Base-by-base conservation (phyloP, 2,329 filamentous ascomycete genomes). In the Alternaria triticina region DNA sequence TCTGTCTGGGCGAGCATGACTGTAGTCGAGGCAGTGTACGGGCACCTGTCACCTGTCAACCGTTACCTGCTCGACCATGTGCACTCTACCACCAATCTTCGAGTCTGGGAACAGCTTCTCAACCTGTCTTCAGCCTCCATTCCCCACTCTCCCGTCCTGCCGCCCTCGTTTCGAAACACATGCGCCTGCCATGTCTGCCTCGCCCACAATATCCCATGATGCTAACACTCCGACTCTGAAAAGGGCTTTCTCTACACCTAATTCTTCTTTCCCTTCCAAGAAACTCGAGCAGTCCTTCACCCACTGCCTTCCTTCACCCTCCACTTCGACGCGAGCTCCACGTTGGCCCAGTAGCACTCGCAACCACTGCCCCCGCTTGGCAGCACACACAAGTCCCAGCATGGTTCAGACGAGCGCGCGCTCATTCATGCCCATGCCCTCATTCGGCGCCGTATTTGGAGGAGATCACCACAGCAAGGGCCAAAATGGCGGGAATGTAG, bases 391-490 rank as follows among this genome's bases (percentile, higher is more conserved):
- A 23, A 56, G 64, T 68, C 65, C 72, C 70, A 81, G 73, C 66
- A 82, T 82, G 80, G 76, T 79, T 58, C 77, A 77, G 65, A 74
- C 79, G 47, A 77, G 68, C 56, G 69, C 79, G 58, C 71, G 76
- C 57, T 69, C 76, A 11, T 75, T 77, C 65, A 73, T 74, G 79
- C 82, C 82, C 77, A 90, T 92, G 84, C 90, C 90, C 76, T 89
- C 90, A 22, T 91, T 92, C 74, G 91, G 91, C 89, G 90, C 90
- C 61, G 90, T 92, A 60, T 91, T 90, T 82, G 89, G 89, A 77
- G 84, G 90, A 69, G 88, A 90, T 74, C 76, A 82, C 22, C 75
- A 70, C 59, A 83, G 62, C 79, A 82, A 86, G 85, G 69, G 83
- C 80, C 61, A 86, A 56, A 57, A 67, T 77, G 75, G 74, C 74